Conservation (phyloP, 2,329 filamentous ascomycete species). For the Apiospora kogelbergensis region DNA sequence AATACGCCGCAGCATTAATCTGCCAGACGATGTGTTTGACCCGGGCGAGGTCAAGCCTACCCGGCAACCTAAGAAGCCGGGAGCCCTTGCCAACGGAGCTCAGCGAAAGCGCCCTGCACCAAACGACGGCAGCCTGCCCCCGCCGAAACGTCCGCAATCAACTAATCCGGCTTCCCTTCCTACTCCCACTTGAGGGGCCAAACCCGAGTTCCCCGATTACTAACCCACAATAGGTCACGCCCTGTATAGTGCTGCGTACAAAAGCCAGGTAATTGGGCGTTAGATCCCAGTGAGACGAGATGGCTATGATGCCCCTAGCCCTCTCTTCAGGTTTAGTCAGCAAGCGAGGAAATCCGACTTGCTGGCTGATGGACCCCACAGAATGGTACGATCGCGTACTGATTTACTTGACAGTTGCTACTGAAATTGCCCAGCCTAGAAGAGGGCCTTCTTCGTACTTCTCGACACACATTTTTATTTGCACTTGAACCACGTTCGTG, state of each 20-base stretch:
- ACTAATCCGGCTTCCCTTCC: neutral
- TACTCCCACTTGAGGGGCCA: neutral
- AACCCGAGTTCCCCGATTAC: neutral
- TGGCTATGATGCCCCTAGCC: neutral
- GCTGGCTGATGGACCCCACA: neutral
- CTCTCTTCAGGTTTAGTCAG: neutral
- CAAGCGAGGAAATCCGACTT: neutral
- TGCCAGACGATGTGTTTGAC: slow-evolving; percentile 88
- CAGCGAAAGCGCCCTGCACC: slow-evolving; percentile 11
- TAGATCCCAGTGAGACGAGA: neutral
- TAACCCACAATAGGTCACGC: neutral
- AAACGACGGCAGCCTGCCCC: slow-evolving; percentile 27
- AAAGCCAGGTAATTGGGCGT: slow-evolving; percentile 6
- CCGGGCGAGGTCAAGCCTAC: slow-evolving; percentile 71
- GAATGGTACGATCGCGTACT: slow-evolving; percentile 6
- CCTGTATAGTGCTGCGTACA: neutral
- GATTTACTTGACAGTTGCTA: slow-evolving; percentile 7
- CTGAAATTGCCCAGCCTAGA: neutral
- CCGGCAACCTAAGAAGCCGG: slow-evolving; percentile 47
- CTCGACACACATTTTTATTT: neutral
- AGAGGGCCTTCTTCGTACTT: slow-evolving; percentile 3
- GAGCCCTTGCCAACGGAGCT: slow-evolving; percentile 23
- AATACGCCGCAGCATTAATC: slow-evolving; percentile 63
- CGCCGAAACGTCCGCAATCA: slow-evolving; percentile 33
- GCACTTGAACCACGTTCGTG: neutral